phyloP scores from a whole-genome alignment of 1,284 basidiomycete genomes.

The Dichomitus squalens region DNA sequence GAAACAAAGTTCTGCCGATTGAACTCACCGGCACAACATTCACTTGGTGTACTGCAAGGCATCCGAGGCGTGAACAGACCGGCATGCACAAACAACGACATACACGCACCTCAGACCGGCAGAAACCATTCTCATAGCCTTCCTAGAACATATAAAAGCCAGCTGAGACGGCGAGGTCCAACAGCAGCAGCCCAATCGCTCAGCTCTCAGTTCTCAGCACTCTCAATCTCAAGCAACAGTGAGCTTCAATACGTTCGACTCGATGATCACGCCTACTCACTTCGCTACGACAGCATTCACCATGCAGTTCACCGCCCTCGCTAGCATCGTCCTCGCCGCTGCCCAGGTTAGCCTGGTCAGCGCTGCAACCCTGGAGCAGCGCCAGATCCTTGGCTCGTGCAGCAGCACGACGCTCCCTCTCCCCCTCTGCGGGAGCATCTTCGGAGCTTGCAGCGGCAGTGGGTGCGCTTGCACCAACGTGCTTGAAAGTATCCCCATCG shows the following conservation, averaged over 20 bases:
- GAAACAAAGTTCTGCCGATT: background rate
- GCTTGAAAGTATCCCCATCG: background rate
- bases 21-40: background rate
- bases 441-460: background rate
- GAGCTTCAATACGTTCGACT: background rate
- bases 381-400: conserved; percentile 1
- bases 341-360: background rate
- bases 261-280: background rate
- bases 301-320: conserved; percentile 5
- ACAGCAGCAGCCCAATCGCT: background rate
- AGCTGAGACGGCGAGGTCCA: background rate
- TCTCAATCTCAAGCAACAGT: background rate
- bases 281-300: background rate
- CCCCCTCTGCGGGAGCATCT: background rate
- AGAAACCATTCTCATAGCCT: background rate
- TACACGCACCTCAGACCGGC: background rate
- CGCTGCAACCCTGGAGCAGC: background rate
- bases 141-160: background rate
- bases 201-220: background rate
- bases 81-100: background rate
- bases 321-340: background rate
- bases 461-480: conserved; percentile 1
- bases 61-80: background rate
- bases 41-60: background rate
- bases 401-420: background rate